Percentiles rank a stretch among this genome's conserved stretches.
Conservation (phyloP, 2,329 filamentous ascomycete genomes). For the Diplodia corticola region DNA sequence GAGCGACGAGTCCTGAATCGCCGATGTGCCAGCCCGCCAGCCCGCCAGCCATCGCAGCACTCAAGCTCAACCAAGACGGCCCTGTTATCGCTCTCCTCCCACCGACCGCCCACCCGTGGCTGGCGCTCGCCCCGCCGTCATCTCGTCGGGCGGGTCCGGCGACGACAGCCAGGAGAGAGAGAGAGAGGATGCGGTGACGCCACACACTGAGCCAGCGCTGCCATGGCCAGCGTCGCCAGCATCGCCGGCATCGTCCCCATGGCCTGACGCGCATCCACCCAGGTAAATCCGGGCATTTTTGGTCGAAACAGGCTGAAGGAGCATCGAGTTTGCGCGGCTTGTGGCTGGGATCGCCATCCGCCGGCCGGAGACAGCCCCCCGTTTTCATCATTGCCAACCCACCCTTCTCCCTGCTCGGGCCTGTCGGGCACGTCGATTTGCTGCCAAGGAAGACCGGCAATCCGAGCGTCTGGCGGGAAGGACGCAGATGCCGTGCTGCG, state of each 20-base stretch:
- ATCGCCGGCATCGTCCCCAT: too few relatives aligned
- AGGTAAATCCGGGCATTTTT: neutral
- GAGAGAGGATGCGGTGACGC: slow-evolving; percentile 1
- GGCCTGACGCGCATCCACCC: neutral
- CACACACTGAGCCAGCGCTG: too few relatives aligned
- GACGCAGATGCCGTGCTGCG: neutral
- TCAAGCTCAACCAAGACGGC: neutral
- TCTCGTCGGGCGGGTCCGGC: neutral
- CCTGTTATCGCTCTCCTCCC: neutral
- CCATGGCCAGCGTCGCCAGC: too few relatives aligned
- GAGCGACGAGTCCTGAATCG: slow-evolving; percentile 18
- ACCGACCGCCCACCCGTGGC: neutral
- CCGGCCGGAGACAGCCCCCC: slow-evolving; percentile 2
- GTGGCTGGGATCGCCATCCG: slow-evolving; percentile 13
- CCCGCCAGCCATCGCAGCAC: neutral
- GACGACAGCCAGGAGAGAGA: neutral
- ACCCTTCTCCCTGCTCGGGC: neutral
- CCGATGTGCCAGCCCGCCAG: slow-evolving; percentile 3
- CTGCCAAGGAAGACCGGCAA: neutral
- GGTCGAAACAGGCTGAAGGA: neutral
- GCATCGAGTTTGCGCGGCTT: neutral
- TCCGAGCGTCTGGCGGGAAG: neutral
- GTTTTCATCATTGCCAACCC: slow-evolving; percentile 11
- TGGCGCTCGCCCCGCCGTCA: neutral
- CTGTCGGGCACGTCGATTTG: neutral